Evolutionary conservation across 306 rosid species (phyloP), one percentile per base, ranked within the genome.

Genomic region (Datisca glomerata): DNA sequence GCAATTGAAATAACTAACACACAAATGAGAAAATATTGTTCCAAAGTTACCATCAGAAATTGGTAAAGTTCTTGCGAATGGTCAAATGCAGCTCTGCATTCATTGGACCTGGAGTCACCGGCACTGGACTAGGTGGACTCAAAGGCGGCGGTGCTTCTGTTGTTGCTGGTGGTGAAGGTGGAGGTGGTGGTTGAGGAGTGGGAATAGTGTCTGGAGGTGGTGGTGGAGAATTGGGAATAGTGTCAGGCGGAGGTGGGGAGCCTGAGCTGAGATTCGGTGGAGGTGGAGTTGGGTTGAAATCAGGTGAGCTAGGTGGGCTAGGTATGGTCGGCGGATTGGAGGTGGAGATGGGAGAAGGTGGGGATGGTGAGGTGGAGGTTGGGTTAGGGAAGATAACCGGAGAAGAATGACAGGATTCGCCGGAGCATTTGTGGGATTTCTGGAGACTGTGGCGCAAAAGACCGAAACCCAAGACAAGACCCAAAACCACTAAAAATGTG

Each of bases 391-490:
- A 60, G 28, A 41, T 8, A 1, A 28, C 6, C 13, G 92, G 69
- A 8, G 86, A 42, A 12, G 81, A 58, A 28, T 10, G 43, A 50
- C 80, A 80, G 54, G 87, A 65, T 4, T 18, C 59, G 8, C 44
- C 69, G 60, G 76, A 70, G 72, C 98, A 84, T 25, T 73, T 55
- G 59, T 53, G 53, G 51, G 58, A 12, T 21, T 51, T 49, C 19
- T 42, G 79, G 74, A 56, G 59, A 56, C 32, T 59, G 20, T 59
- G 85, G 29, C 61, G 94, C 2, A 81, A 49, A 29, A 80, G 21
- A 3, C 81, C 80, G 3, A 84, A 67, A 60, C 92, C 96, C 44
- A 80, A 44, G 24, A 80, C 67, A 0, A 91, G 69, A 2, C 94
- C 96, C 0, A 73, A 56, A 43, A 85, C 82, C 20, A 80, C 62